Base-by-base conservation (phyloP, 805 yeast species). In the Lipomyces lipofer region DNA sequence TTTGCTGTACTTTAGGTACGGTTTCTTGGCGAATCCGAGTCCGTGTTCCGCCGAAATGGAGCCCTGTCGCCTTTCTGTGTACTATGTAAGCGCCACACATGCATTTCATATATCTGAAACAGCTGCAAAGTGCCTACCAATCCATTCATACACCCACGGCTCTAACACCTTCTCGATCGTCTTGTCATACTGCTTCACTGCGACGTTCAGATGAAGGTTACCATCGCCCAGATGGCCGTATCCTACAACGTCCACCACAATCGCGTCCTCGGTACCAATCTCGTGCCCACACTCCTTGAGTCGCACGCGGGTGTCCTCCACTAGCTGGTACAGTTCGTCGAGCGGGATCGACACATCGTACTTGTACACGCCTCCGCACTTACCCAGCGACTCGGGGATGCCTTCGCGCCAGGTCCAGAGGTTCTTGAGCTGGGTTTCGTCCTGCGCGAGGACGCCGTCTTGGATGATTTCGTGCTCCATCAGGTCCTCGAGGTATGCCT, bases 181-280 rank as follows among this genome's bases (percentile, higher is more conserved):
- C 69, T 87, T 85, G 59, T 78, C 78, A 72, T 94, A 94, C 65
- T 82, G 79, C 70, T 97, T 81, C 15, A 90, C 96, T 40, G 95
- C 85, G 48, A 94, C 95, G 68, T 94, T 94, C 67, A 94, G 80
- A 71, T 94, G 99, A 66, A 94, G 75, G 72, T 94, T 94, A 49
- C 99, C 98, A 69, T 94, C 99, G 52, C 99, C 99, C 65, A 94
- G 80, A 67, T 94, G 99, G n/a, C 99, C 99, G 66, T 92, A 94
- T 0, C 99, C 99, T 62, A 92, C 84, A 9, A 95, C 95, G 57
- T 82, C 85, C 50, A 88, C 84, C 1, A 88, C 97, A 69, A 78
- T 79, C 10, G 64, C 43, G 7, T 59, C 66, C 22, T 60, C 60
- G 13, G 63, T 50, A 2, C 78, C 75, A 39, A 80, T 85, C 30